A percentile compares a stretch with the other conserved stretches of the same genome.
Evolutionary conservation across 129 eudicot genomes (phyloP).

Genomic region (Centella asiatica): DNA sequence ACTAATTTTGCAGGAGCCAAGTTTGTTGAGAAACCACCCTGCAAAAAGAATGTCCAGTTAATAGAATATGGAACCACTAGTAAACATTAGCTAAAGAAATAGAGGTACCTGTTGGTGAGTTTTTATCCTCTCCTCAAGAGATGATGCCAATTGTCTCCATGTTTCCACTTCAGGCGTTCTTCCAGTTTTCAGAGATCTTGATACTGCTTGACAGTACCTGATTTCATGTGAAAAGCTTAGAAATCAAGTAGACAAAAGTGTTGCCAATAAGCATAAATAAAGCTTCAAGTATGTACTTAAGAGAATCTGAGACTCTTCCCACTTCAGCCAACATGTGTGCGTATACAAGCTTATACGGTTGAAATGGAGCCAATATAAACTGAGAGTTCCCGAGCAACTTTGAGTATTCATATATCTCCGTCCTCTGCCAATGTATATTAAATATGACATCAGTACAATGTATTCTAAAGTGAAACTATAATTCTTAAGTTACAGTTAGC

Average conservation of each 20-base stretch:
- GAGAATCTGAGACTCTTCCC: slow-evolving; percentile 82
- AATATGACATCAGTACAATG: no score
- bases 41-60: slow-evolving; percentile 18
- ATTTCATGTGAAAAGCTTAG: slow-evolving; percentile 16
- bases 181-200: slow-evolving; percentile 74
- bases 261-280: neutral
- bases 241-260: slow-evolving; percentile 3
- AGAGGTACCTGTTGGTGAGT: slow-evolving; percentile 78
- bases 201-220: slow-evolving; percentile 88
- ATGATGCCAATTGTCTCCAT: slow-evolving; percentile 54
- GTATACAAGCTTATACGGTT: slow-evolving; percentile 85
- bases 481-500: no score
- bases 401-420: slow-evolving; percentile 85
- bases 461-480: no score
- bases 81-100: neutral
- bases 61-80: neutral
- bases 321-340: slow-evolving; percentile 99
- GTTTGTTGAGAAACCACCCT: slow-evolving; percentile 92
- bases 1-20: slow-evolving; percentile 82
- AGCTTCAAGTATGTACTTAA: slow-evolving; percentile 44
- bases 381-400: slow-evolving; percentile 84
- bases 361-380: slow-evolving; percentile 75
- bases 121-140: slow-evolving; percentile 84
- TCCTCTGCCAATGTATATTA: slow-evolving; percentile 65
- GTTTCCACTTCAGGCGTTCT: slow-evolving; percentile 72